A percentile compares a stretch with the other conserved stretches of the same genome.
Conservation (phyloP, 306 rosid genomes). For the Morella rubra region DNA sequence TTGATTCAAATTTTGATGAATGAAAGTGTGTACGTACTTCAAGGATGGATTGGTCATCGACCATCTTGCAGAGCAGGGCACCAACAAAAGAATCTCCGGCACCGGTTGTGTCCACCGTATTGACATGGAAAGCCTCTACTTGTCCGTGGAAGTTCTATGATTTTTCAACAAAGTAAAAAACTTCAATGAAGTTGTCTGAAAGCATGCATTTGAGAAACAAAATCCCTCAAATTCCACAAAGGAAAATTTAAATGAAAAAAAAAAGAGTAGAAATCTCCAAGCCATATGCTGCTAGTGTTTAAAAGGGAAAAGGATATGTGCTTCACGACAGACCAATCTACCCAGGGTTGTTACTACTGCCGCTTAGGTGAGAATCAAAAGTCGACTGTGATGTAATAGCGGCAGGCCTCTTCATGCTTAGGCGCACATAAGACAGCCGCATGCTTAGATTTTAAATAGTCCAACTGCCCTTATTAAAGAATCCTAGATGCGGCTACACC, state of each 20-base stretch:
- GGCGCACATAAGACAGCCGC: background rate
- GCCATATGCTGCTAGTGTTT: too few relatives aligned
- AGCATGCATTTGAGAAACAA: too few relatives aligned
- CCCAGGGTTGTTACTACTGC: too few relatives aligned
- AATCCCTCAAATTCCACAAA: too few relatives aligned
- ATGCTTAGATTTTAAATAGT: background rate
- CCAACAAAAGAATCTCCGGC: constrained; percentile 96
- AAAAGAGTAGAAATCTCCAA: too few relatives aligned
- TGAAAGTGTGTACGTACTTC: constrained; percentile 43
- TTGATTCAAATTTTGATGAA: background rate
- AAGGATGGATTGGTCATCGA: constrained; percentile 82
- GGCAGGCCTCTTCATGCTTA: background rate
- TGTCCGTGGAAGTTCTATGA: constrained; percentile 73
- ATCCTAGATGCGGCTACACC: background rate
- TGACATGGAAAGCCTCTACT: constrained; percentile 71
- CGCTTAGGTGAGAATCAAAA: too few relatives aligned
- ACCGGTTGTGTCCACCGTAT: constrained; percentile 83
- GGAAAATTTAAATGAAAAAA: too few relatives aligned
- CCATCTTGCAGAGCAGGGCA: constrained; percentile 70
- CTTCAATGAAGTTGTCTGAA: too few relatives aligned
- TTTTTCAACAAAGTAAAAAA: background rate
- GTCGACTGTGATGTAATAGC: too few relatives aligned
- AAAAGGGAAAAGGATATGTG: too few relatives aligned
- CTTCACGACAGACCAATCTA: too few relatives aligned
- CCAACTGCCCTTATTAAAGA: too few relatives aligned